A percentile compares a stretch with the other conserved stretches of the same genome.
These are phyloP conservation scores for Irpex sp. DNA, from an alignment of 1,284 basidiomycete species.

Conservation along the genomic window DNA sequence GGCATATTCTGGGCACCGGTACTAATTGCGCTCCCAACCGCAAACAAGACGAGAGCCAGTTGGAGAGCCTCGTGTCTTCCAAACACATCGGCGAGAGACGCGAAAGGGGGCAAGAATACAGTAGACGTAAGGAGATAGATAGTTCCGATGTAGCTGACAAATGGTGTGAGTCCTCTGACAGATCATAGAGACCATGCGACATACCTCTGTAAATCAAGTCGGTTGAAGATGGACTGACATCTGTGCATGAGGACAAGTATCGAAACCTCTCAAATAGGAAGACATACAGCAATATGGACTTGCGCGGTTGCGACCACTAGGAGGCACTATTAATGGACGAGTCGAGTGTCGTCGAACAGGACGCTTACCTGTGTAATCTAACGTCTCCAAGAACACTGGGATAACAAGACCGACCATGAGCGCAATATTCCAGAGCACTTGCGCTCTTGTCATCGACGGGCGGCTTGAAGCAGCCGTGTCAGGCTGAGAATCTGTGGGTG, in stretches of 20 bases:
- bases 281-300: slow-evolving; percentile 41
- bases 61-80: slow-evolving; percentile 46
- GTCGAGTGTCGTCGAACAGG: not conserved
- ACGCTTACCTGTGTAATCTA: slow-evolving; percentile 39
- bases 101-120: slow-evolving; percentile 49
- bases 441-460: not conserved
- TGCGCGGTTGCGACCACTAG: slow-evolving; percentile 53
- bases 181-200: slow-evolving; percentile 10
- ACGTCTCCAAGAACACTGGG: slow-evolving; percentile 29
- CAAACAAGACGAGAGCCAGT: slow-evolving; percentile 39
- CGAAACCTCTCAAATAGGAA: not conserved
- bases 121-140: slow-evolving; percentile 41
- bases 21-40: slow-evolving; percentile 42
- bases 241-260: not conserved
- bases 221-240: slow-evolving; percentile 39
- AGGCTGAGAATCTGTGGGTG: not conserved
- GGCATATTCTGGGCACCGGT: slow-evolving; percentile 40
- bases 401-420: slow-evolving; percentile 24
- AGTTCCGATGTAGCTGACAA: slow-evolving; percentile 36
- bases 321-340: not conserved
- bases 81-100: slow-evolving; percentile 44
- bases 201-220: slow-evolving; percentile 43
- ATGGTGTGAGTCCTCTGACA: not conserved
- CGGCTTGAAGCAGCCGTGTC: not conserved
- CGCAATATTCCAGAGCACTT: slow-evolving; percentile 17